phyloP scores from a whole-genome alignment of 495 filamentous ascomycete genomes.

The Penicillium chermesinum region DNA sequence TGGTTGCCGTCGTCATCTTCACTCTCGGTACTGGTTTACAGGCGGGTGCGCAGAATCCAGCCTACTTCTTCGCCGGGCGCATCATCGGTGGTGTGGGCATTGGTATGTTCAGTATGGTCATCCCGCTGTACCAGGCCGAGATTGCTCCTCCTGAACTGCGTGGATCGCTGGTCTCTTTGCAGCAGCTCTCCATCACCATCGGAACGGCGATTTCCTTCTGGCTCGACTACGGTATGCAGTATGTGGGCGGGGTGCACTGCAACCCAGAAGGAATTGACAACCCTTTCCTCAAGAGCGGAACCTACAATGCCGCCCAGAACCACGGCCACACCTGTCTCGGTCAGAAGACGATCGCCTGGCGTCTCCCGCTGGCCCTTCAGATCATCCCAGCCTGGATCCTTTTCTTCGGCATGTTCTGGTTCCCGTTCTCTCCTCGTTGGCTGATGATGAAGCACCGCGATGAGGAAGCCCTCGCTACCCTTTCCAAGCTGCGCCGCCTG shows the following conservation, averaged over 20 bases:
- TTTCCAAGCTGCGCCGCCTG: conserved; percentile 61
- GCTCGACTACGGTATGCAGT: conserved; percentile 66
- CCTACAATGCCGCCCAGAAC: conserved; percentile 21
- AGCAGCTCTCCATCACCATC: conserved; percentile 81
- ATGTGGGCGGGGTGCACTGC: conserved; percentile 44
- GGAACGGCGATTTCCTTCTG: conserved; percentile 63
- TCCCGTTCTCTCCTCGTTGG: conserved; percentile 74
- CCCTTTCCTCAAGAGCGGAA: conserved; percentile 22
- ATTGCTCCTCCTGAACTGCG: conserved; percentile 71
- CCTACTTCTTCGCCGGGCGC: conserved; percentile 43
- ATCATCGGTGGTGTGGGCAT: conserved; percentile 55
- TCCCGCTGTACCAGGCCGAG: conserved; percentile 67
- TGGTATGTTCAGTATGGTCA: conserved; percentile 55
- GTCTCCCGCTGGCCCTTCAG: conserved; percentile 41
- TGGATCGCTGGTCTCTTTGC: conserved; percentile 65
- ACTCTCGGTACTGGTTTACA: conserved; percentile 55
- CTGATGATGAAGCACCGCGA: conserved; percentile 72
- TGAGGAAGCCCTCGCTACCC: conserved; percentile 61
- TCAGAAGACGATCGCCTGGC: conserved; percentile 39
- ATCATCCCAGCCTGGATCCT: conserved; percentile 60
- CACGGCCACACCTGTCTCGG: conserved; percentile 39
- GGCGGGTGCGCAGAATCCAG: conserved; percentile 31
- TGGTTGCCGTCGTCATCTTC: conserved; percentile 66
- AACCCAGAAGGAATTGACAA: conserved; percentile 10
- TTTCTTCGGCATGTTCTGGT: conserved; percentile 67